Evolutionary conservation across 208 protist genomes (phyloP).

Genomic region (Balamuthia mandrillaris): DNA sequence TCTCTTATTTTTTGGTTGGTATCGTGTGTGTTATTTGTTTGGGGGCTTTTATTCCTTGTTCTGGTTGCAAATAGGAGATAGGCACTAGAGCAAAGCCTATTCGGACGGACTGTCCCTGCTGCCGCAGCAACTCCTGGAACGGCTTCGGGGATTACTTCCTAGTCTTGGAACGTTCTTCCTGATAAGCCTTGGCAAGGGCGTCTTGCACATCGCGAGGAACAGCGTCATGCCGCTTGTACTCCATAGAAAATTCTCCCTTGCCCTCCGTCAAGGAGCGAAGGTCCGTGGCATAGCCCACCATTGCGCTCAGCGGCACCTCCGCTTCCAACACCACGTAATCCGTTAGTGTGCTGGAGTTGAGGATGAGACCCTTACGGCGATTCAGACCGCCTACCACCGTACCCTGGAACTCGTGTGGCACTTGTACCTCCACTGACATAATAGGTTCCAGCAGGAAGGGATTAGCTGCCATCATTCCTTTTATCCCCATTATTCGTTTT

Average conservation of each 20-base stretch:
- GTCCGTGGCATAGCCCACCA: constrained; percentile 86
- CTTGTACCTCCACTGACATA: constrained; percentile 86
- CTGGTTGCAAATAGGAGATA: no score
- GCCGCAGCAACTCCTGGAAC: no score
- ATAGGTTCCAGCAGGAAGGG: constrained; percentile 93
- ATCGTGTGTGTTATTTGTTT: no score
- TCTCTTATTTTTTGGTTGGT: no score
- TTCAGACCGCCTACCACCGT: constrained; percentile 61
- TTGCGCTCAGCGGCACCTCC: constrained; percentile 77
- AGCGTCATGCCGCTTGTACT: constrained; percentile 71
- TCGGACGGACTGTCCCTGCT: no score
- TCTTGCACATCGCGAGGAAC: constrained; percentile 50
- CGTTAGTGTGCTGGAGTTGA: constrained; percentile 40
- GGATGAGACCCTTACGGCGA: constrained; percentile 66
- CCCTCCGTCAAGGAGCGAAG: constrained; percentile 73
- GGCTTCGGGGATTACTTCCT: no score
- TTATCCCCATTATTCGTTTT: no score
- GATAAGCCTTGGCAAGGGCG: constrained; percentile 62
- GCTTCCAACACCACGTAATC: constrained; percentile 56
- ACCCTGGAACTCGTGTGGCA: constrained; percentile 66
- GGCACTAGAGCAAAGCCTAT: no score
- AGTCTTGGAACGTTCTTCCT: constrained; percentile 46
- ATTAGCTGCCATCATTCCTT: constrained; percentile 75
- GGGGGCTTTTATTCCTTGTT: no score
- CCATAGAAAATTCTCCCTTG: constrained; percentile 82